A percentile compares a stretch with the other conserved stretches of the same genome.
Conservation (phyloP, 2,329 filamentous ascomycete genomes). For the Pseudocercospora musae region DNA sequence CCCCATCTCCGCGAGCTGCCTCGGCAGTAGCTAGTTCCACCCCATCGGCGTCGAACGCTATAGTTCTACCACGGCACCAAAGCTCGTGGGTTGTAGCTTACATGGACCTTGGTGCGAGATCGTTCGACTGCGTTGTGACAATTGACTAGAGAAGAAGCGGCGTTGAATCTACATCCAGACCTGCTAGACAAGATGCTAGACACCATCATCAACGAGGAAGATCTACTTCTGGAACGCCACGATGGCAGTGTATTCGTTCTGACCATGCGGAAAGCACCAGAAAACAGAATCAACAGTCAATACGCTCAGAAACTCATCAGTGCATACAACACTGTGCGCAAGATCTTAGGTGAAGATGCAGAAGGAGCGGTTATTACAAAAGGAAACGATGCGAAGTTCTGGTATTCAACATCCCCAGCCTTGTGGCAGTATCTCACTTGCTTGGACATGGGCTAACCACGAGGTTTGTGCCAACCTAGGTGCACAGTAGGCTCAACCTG, state of each 20-base stretch:
- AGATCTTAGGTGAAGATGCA: conserved; percentile 45
- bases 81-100: not conserved
- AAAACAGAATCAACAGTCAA: conserved; percentile 51
- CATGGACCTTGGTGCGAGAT: not conserved
- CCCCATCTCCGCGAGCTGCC: not conserved
- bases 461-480: not conserved
- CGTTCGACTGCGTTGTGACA: not conserved
- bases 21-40: conserved; percentile 5
- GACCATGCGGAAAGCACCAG: conserved; percentile 53
- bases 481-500: not conserved
- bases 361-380: conserved; percentile 54
- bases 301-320: conserved; percentile 54
- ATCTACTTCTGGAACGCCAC: conserved; percentile 47
- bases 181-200: conserved; percentile 19
- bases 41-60: not conserved
- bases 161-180: not conserved
- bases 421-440: not conserved
- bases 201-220: conserved; percentile 37
- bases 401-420: conserved; percentile 43
- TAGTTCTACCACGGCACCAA: not conserved
- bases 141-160: no score
- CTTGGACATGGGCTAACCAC: not conserved
- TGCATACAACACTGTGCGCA: conserved; percentile 49
- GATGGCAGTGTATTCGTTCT: conserved; percentile 50
- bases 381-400: conserved; percentile 51